phyloP scores from a whole-genome alignment of 495 filamentous ascomycete genomes.

The Aspergillus funiculosus region DNA sequence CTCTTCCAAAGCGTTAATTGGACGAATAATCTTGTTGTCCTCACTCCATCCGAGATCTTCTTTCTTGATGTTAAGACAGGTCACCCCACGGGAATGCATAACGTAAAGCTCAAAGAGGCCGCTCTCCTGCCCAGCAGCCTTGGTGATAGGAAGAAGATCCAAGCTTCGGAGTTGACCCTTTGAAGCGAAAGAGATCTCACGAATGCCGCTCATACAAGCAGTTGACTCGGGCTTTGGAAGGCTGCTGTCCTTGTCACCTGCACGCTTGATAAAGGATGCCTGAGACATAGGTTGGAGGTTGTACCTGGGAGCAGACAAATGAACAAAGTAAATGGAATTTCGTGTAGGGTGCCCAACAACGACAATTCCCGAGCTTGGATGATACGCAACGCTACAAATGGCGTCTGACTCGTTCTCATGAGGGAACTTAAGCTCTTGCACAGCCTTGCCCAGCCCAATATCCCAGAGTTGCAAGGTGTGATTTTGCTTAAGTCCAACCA shows the following conservation, averaged over 20 bases:
- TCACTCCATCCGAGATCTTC: conserved; percentile 82
- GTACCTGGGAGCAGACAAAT: conserved; percentile 89
- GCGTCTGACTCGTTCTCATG: conserved; percentile 96
- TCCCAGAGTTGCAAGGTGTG: conserved; percentile 99
- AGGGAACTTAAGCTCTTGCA: conserved; percentile 94
- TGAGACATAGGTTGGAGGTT: conserved; percentile 73
- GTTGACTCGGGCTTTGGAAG: conserved; percentile 85
- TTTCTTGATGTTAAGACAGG: conserved; percentile 74
- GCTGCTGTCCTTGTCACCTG: conserved; percentile 63
- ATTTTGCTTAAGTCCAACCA: conserved; percentile 98
- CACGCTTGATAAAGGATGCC: conserved; percentile 72
- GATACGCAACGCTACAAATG: conserved; percentile 92
- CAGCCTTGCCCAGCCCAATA: conserved; percentile 86
- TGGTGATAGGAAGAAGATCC: conserved; percentile 68
- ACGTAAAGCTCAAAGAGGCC: conserved; percentile 88
- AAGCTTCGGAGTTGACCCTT: conserved; percentile 87
- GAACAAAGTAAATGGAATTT: conserved; percentile 95
- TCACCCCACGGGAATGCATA: conserved; percentile 94
- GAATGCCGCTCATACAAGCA: conserved; percentile 89
- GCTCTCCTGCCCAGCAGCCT: conserved; percentile 45
- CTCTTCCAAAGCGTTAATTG: conserved; percentile 65
- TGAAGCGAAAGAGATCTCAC: conserved; percentile 85
- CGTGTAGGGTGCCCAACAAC: conserved; percentile 92
- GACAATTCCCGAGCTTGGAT: conserved; percentile 82
- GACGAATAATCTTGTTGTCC: conserved; percentile 74